phyloP scores from a whole-genome alignment of 75 land plant genomes.

The Cryptomeria japonica region DNA sequence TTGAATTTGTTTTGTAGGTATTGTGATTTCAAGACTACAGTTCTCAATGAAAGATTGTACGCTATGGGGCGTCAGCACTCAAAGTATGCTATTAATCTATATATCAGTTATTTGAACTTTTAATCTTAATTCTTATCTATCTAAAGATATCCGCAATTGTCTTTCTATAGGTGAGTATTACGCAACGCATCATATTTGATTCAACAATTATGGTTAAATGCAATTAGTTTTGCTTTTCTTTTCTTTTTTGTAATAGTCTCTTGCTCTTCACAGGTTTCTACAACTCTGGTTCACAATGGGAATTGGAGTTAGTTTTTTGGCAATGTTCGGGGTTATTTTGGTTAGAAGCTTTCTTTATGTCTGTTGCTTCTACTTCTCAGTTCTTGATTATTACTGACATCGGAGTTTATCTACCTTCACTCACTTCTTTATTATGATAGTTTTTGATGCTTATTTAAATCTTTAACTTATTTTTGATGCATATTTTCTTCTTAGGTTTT shows the following conservation, averaged over 20 bases:
- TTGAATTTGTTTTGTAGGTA: conserved; percentile 9
- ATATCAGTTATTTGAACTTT: neutral
- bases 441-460: neutral
- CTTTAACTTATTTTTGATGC: neutral
- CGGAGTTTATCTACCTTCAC: neutral
- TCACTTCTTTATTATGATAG: neutral
- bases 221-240: neutral
- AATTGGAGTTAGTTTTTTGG: conserved; percentile 2
- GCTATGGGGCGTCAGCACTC: neutral
- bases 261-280: neutral
- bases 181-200: neutral
- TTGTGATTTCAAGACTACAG: conserved; percentile 9
- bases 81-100: neutral
- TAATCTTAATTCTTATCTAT: neutral
- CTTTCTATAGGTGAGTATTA: neutral
- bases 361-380: neutral
- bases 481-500: neutral
- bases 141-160: neutral
- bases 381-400: neutral
- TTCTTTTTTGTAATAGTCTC: neutral
- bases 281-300: neutral
- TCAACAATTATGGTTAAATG: neutral
- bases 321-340: neutral
- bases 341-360: neutral
- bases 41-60: conserved; percentile 7